These are phyloP conservation scores for Baudoinia panamericana DNA, from an alignment of 495 filamentous ascomycete species.

Conservation along the genomic window DNA sequence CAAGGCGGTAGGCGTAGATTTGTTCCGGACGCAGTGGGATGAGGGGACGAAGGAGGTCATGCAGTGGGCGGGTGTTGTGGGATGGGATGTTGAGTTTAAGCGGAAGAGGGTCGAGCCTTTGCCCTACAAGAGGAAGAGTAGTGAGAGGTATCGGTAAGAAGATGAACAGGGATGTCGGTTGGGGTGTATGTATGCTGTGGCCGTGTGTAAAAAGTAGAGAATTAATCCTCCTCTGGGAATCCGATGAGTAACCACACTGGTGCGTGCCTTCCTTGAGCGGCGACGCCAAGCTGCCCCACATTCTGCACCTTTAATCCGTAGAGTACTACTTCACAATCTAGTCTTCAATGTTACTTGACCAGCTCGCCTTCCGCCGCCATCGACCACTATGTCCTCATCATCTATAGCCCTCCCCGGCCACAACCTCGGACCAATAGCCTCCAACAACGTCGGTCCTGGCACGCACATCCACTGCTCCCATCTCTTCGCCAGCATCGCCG, in stretches of 20 bases:
- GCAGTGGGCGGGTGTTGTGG: constrained; percentile 57
- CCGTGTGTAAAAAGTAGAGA: too few species aligned
- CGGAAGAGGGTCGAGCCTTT: constrained; percentile 49
- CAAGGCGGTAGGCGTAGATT: constrained; percentile 60
- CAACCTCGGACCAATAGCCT: constrained; percentile 50
- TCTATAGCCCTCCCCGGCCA: constrained; percentile 20
- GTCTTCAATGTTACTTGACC: too few species aligned
- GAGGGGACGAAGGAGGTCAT: constrained; percentile 74
- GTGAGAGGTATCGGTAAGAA: constrained; percentile 26
- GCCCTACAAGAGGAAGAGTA: constrained; percentile 31
- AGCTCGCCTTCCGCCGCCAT: too few species aligned
- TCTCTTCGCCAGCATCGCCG: constrained; percentile 60
- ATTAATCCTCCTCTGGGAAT: too few species aligned
- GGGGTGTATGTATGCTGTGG: too few species aligned
- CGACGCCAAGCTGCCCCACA: too few species aligned
- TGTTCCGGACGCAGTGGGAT: constrained; percentile 89
- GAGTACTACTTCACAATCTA: too few species aligned
- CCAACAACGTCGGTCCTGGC: constrained; percentile 60
- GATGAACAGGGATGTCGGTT: too few species aligned
- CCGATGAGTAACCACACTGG: too few species aligned
- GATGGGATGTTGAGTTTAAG: constrained; percentile 73
- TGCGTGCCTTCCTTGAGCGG: too few species aligned
- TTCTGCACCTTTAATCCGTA: too few species aligned
- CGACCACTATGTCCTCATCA: too few species aligned
- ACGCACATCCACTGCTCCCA: constrained; percentile 62